Evolutionary conservation across 2,329 filamentous ascomycete genomes (phyloP).

Genomic region (Ophiocordyceps camponoti-floridani): DNA sequence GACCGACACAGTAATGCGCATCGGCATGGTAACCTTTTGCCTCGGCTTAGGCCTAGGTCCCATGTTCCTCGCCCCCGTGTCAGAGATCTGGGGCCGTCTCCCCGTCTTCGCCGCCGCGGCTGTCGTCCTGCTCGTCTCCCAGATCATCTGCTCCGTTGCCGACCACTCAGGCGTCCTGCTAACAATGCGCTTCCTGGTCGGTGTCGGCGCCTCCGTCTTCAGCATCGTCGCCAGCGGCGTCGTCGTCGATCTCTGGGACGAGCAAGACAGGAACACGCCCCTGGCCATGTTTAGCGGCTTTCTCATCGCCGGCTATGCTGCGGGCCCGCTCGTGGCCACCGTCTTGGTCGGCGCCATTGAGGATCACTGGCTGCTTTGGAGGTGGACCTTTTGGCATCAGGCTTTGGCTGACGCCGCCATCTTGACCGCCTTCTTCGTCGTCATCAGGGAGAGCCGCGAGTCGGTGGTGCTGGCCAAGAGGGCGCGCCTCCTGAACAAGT

Average conservation of each 20-base stretch:
- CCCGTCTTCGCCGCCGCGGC: constrained; percentile 67
- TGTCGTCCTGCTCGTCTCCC: constrained; percentile 50
- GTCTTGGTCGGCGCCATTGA: constrained; percentile 47
- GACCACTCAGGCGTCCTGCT: constrained; percentile 55
- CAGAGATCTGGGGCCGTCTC: constrained; percentile 72
- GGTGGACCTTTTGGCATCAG: constrained; percentile 83
- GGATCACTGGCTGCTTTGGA: constrained; percentile 35
- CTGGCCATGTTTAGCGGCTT: constrained; percentile 79
- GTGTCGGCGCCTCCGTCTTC: constrained; percentile 61
- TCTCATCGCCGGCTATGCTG: constrained; percentile 62
- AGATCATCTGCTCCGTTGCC: constrained; percentile 57
- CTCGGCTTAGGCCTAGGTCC: constrained; percentile 65
- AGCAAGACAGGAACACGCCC: constrained; percentile 64
- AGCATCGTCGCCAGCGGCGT: constrained; percentile 88
- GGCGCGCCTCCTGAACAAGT: constrained; percentile 54
- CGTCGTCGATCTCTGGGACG: constrained; percentile 69
- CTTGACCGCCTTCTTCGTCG: constrained; percentile 39
- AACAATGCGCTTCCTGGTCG: constrained; percentile 56
- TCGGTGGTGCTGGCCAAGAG: constrained; percentile 64
- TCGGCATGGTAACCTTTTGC: constrained; percentile 71
- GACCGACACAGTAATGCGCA: constrained; percentile 45
- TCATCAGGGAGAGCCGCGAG: constrained; percentile 70
- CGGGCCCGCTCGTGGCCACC: constrained; percentile 56
- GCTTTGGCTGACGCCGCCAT: constrained; percentile 49
- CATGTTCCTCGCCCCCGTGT: constrained; percentile 77